Evolutionary conservation across 2,329 filamentous ascomycete species (phyloP).

Genomic region (Lecanoromycetidae sp.): DNA sequence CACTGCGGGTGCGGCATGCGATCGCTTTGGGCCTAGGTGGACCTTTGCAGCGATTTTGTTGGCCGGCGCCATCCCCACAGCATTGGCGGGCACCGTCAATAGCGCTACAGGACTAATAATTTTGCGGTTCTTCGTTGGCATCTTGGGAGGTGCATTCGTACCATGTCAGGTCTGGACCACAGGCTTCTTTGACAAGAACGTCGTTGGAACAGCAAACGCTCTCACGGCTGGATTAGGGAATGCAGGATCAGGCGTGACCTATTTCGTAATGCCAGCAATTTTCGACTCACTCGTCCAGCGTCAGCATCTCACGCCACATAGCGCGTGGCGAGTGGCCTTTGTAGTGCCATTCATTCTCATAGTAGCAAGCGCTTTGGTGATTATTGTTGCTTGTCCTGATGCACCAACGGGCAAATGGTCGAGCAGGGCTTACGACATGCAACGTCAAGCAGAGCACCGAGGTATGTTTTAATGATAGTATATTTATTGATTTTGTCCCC

Average conservation of each 20-base stretch:
- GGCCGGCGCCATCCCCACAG: slow-evolving; percentile 68
- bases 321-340: slow-evolving; percentile 75
- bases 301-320: slow-evolving; percentile 49
- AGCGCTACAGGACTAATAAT: slow-evolving; percentile 54
- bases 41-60: slow-evolving; percentile 69
- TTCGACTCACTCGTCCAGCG: slow-evolving; percentile 61
- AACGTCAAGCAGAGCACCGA: slow-evolving; percentile 26
- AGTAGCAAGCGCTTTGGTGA: slow-evolving; percentile 49
- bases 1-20: slow-evolving; percentile 70
- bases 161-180: slow-evolving; percentile 89
- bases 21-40: slow-evolving; percentile 65
- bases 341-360: slow-evolving; percentile 72
- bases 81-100: slow-evolving; percentile 64
- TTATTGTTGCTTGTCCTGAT: slow-evolving; percentile 65
- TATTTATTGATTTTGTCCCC: too few species aligned
- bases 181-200: slow-evolving; percentile 83
- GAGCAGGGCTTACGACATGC: slow-evolving; percentile 50
- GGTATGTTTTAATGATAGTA: slow-evolving; percentile 14
- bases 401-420: slow-evolving; percentile 73
- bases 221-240: slow-evolving; percentile 78
- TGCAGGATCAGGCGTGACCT: slow-evolving; percentile 77
- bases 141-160: slow-evolving; percentile 66
- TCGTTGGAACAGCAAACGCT: slow-evolving; percentile 83
- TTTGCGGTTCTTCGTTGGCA: slow-evolving; percentile 67
- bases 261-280: slow-evolving; percentile 86